Percentiles rank a stretch among this genome's conserved stretches.
Evolutionary conservation across 2,329 filamentous ascomycete species (phyloP).

Genomic region (Clarireedia hainanense): DNA sequence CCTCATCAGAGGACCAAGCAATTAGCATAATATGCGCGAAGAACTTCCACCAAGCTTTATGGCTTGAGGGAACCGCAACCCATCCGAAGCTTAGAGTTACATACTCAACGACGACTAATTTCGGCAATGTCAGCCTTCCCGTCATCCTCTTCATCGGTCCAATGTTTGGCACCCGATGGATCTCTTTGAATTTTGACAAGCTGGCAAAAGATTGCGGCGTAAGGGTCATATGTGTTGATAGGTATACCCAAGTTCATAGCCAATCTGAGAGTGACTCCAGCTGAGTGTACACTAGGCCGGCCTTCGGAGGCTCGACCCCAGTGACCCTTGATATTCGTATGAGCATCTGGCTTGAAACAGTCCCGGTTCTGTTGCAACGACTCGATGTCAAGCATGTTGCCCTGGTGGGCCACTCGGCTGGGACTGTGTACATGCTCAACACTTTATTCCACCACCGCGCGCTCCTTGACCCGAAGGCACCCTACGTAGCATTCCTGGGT

Average conservation of each 20-base stretch:
- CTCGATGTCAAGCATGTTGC: slow-evolving; percentile 31
- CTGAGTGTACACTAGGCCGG: slow-evolving; percentile 28
- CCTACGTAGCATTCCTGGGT: slow-evolving; percentile 33
- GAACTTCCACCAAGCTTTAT: slow-evolving; percentile 21
- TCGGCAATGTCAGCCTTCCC: slow-evolving; percentile 19
- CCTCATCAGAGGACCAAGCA: too few relatives aligned
- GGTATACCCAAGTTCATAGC: slow-evolving; percentile 22
- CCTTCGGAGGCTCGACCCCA: slow-evolving; percentile 36
- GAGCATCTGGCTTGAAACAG: slow-evolving; percentile 33
- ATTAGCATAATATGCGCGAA: too few relatives aligned
- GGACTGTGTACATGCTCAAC: slow-evolving; percentile 37
- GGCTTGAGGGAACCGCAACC: slow-evolving; percentile 18
- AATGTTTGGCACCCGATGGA: slow-evolving; percentile 33
- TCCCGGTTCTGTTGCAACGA: slow-evolving; percentile 32
- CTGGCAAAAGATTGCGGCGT: slow-evolving; percentile 29
- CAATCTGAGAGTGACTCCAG: background rate
- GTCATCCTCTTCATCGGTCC: slow-evolving; percentile 32
- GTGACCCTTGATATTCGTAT: slow-evolving; percentile 32
- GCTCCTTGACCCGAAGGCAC: slow-evolving; percentile 23
- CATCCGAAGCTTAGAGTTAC: slow-evolving; percentile 21
- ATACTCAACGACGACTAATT: slow-evolving; percentile 21
- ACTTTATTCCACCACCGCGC: slow-evolving; percentile 30
- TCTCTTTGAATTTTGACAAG: slow-evolving; percentile 25
- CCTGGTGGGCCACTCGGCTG: slow-evolving; percentile 35
- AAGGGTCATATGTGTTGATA: slow-evolving; percentile 32